Percentiles rank a stretch among this genome's conserved stretches.
Evolutionary conservation across 2,329 filamentous ascomycete species (phyloP).

Genomic region (Stemphylium beticola): DNA sequence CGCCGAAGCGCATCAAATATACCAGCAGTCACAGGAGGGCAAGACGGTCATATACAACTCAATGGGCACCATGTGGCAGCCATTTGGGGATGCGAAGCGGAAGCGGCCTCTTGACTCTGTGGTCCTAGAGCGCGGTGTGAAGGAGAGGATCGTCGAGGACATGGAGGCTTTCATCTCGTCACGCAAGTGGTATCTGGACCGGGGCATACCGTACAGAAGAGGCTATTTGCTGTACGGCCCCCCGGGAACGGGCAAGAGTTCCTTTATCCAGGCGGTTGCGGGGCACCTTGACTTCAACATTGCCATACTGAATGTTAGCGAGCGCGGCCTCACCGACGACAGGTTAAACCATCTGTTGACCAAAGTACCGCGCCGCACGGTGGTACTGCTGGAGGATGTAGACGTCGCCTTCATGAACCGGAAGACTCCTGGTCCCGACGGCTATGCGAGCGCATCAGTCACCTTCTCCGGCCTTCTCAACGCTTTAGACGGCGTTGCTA

Average conservation of each 20-base stretch:
- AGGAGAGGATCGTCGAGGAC: conserved; percentile 79
- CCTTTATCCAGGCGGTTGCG: conserved; percentile 93
- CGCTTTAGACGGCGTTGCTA: conserved; percentile 82
- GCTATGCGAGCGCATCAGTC: conserved; percentile 84
- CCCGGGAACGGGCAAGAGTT: conserved; percentile 90
- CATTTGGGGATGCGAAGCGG: conserved; percentile 80
- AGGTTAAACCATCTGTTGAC: conserved; percentile 84
- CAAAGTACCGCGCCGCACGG: conserved; percentile 80
- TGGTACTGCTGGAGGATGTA: conserved; percentile 86
- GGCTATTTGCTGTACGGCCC: conserved; percentile 90
- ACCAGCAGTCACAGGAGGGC: conserved; percentile 80
- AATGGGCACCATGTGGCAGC: conserved; percentile 82
- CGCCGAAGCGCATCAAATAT: conserved; percentile 80
- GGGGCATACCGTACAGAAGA: conserved; percentile 90
- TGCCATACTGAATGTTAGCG: conserved; percentile 88
- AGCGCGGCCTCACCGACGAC: conserved; percentile 88
- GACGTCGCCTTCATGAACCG: conserved; percentile 90
- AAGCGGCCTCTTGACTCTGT: conserved; percentile 91
- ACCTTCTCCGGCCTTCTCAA: conserved; percentile 89
- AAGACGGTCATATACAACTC: conserved; percentile 93
- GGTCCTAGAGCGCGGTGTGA: conserved; percentile 81
- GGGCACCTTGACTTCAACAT: conserved; percentile 93
- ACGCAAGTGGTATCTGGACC: conserved; percentile 87
- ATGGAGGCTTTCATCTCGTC: conserved; percentile 81
- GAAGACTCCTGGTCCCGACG: conserved; percentile 76